Conservation (phyloP, 1,284 basidiomycete species). For the Fomitopsis betulina region DNA sequence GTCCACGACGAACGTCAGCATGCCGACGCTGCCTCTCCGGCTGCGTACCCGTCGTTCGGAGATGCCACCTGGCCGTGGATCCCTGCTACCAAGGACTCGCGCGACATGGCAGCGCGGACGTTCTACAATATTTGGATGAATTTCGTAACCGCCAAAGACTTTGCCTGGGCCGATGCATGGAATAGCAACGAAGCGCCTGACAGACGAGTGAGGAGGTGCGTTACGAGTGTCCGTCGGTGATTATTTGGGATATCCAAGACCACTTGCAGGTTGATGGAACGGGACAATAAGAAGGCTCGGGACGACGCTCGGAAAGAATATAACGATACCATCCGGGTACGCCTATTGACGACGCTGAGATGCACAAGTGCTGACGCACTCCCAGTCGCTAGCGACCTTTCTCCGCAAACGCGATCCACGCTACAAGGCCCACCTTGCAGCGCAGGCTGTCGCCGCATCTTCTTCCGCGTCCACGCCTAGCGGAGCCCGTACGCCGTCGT, state of each 20-base stretch:
- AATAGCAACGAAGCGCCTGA: constrained; percentile 84
- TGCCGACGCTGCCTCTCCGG: constrained; percentile 33
- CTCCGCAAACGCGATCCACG: constrained; percentile 93
- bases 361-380: background rate
- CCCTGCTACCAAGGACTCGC: constrained; percentile 36
- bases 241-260: background rate
- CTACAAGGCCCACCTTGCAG: constrained; percentile 70
- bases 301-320: constrained; percentile 90
- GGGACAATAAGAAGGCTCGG: constrained; percentile 90
- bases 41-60: constrained; percentile 81
- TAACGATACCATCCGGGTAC: constrained; percentile 85
- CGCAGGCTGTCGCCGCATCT: constrained; percentile 28
- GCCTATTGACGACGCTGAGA: constrained; percentile 16
- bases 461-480: constrained; percentile 24
- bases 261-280: constrained; percentile 82
- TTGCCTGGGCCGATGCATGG: constrained; percentile 88
- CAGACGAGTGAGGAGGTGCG: constrained; percentile 72
- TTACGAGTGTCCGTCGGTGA: background rate
- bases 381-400: constrained; percentile 79
- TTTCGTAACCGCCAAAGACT: constrained; percentile 87
- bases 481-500: constrained; percentile 2
- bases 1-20: constrained; percentile 77
- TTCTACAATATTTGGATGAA: constrained; percentile 91
- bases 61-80: constrained; percentile 73
- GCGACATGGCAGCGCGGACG: constrained; percentile 46